These are phyloP conservation scores for Golovinomyces cichoracearum DNA, from an alignment of 2,329 filamentous ascomycete species.

Conservation along the genomic window DNA sequence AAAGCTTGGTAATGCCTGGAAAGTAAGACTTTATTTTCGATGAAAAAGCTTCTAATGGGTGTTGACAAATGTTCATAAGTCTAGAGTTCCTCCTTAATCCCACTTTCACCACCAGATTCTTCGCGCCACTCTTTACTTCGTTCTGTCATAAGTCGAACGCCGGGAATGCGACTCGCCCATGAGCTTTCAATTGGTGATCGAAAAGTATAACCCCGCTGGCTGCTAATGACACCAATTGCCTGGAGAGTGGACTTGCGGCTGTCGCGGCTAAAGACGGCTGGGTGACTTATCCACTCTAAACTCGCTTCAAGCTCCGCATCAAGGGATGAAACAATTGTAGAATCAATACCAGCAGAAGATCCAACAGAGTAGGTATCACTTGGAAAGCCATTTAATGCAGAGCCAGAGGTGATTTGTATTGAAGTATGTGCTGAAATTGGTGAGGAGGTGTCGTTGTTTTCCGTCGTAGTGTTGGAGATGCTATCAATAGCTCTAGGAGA, in stretches of 20 bases:
- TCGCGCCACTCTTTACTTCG: slow-evolving; percentile 81
- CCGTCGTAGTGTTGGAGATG: slow-evolving; percentile 11
- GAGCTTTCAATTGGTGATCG: slow-evolving; percentile 68
- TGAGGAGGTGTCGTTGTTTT: slow-evolving; percentile 19
- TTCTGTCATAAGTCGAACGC: slow-evolving; percentile 58
- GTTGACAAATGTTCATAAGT: too few relatives aligned
- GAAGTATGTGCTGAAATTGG: slow-evolving; percentile 17
- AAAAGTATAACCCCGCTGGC: slow-evolving; percentile 81
- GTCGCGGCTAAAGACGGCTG: slow-evolving; percentile 78
- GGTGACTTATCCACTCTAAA: slow-evolving; percentile 93
- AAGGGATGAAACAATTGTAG: slow-evolving; percentile 54
- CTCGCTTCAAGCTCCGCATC: slow-evolving; percentile 76
- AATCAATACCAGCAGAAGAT: slow-evolving; percentile 55
- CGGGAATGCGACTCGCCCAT: slow-evolving; percentile 62
- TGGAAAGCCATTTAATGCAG: slow-evolving; percentile 25
- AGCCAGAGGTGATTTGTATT: slow-evolving; percentile 12
- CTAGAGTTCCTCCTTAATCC: slow-evolving; percentile 15
- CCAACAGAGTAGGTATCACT: slow-evolving; percentile 21
- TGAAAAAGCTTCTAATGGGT: too few relatives aligned
- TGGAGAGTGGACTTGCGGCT: slow-evolving; percentile 88
- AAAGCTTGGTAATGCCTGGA: too few relatives aligned
- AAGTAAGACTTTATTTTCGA: too few relatives aligned
- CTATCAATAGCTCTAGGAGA: slow-evolving; percentile 6
- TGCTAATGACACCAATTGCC: slow-evolving; percentile 87
- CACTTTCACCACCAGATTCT: slow-evolving; percentile 23